Base-by-base conservation (phyloP, 768 basidiomycete genomes). In the Tulasnella sp. region DNA sequence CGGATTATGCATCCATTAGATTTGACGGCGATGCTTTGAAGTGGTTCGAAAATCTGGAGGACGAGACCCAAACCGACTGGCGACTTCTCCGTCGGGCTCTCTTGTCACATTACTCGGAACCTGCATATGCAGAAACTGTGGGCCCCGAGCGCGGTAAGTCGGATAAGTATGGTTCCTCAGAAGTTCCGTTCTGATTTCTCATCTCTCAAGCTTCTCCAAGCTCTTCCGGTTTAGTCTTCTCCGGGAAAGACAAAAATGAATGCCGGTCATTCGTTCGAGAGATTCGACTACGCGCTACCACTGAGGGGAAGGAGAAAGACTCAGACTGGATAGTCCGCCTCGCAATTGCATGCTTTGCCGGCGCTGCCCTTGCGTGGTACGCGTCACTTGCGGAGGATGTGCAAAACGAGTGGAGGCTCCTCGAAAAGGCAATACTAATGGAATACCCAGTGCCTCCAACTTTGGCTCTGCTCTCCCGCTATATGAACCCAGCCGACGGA, bases 21-120 rank as follows among this genome's bases (percentile, higher is more conserved):
- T 74, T 74, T 74, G 73, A n/a, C 21, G 73, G 73, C 16, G 44
- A 42, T 38, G 73, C 73, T 6, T 40, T 74, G 73, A 42, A 46
- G 38, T 74, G 73, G 73, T 46, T 40, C 38, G 44, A 40, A 9
- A 42, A 38, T 27, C 38, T 74, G 39, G 73, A 74, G 8, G 44
- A 74, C 24, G 73, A 74, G 10, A 27, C 27, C 42, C 73, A 46
- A 74, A 74, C 31, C 44, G 73, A 74, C 52, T 52, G 52, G 52
- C 4, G 52, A n/a, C 52, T 52, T n/a, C 52, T 52, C 12, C n/a
- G 52, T n/a, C 52, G 52, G 6, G 52, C 52, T n/a, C 24, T 52
- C 24, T 1, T 52, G 3, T 52, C 24, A 21, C 52, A 52, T n/a
- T 52, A 52, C 24, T 52, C 52, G 1, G 24, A 52, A 10, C 52